Base-by-base conservation (phyloP, 805 yeast genomes). In the Candida quercuum region DNA sequence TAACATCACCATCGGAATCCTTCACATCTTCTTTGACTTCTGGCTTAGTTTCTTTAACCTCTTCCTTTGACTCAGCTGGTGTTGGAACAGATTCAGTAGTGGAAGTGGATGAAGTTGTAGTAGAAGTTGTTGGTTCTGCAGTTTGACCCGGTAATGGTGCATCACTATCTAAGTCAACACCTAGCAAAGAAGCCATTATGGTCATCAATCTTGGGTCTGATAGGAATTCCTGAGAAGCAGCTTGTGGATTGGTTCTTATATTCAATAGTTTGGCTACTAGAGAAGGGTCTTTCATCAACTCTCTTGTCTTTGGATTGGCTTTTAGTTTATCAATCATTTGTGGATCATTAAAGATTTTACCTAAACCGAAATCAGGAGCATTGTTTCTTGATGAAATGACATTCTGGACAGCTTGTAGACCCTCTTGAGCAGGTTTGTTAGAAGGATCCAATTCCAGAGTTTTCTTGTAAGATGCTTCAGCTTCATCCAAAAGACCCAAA, bases 141-240 rank as follows among this genome's bases (percentile, higher is more conserved):
- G 37, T 24, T 36, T 29, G 21, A 22, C 59, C 47, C 32, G n/a
- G n/a, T n/a, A 50, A 37, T 33, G 53, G 51, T 9, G 57, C 41
- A 17, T 49, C 52, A 19, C 51, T 52, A 36, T 74, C 76, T 54
- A 82, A 61, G 55, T 84, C 88, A 47, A 91, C 74, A 27, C 97
- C 98, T 67, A 91, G 72, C 49, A 86, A 65, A 5, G 88, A 78
- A 24, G 88, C 89, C 78, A 91, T 74, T 41, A 91, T 76, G 20
- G 87, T 81, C 95, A 89, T 84, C 57, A 93, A 62, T 52, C 96
- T 76, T 45, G 86, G 93, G 56, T 89, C 97, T 31, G 76, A 61
- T 59, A 84, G 69, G 65, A 88, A 72, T 43, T 78, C 82, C 20
- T 76, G 67, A 40, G 85, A 76, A 51, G 81, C 73, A 2, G 83